Evolutionary conservation across 2,329 filamentous ascomycete species (phyloP), one percentile per base, ranked within the genome.

Genomic region (Trichothecium roseum): DNA sequence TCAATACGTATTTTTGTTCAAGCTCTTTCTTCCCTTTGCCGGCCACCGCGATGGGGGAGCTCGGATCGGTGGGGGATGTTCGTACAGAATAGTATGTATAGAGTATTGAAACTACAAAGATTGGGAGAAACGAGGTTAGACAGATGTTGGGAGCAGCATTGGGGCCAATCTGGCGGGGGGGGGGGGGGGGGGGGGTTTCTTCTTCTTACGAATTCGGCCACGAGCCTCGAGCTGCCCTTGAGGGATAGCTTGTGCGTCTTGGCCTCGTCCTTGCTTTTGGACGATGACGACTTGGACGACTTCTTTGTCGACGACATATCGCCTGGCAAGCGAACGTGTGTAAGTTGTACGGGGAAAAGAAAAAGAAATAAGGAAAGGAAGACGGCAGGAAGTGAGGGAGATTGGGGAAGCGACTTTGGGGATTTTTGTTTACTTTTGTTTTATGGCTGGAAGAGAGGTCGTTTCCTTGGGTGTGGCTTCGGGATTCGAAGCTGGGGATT

Each of bases 211-310:
- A 98, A 98, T 66, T 98, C 91, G 30, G 89, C 84, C 39, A 96
- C 87, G 27, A 94, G 74, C 62, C 89, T 93, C 28, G 86, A 77
- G 48, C 65, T 74, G 62, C 83, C 85, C 61, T 87, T 89, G 42
- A 95, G 70, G 27, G 88, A 84, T 43, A 98, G 75, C 69, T 94
- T 96, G 68, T 98, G 91, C 41, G 87, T 78, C 63, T 95, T 94
- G 47, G 85, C 84, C 52, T 87, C 87, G 52, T 79, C 74, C 58
- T 76, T 78, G 34, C 69, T 63, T 35, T 57, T 58, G 32, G 40
- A 26, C 6, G 37, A 32, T 13, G 30, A 32, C 30, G n/a, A 18
- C 24, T 17, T 18, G n/a, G 35, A 32, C 22, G 27, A 13, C 27
- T 38, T 38, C 10, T 24, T 24, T 10, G 20, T 24, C 5, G 37